These are phyloP conservation scores for Durio zibethinus DNA, from an alignment of 345 rosid genomes.

Conservation along the genomic window DNA sequence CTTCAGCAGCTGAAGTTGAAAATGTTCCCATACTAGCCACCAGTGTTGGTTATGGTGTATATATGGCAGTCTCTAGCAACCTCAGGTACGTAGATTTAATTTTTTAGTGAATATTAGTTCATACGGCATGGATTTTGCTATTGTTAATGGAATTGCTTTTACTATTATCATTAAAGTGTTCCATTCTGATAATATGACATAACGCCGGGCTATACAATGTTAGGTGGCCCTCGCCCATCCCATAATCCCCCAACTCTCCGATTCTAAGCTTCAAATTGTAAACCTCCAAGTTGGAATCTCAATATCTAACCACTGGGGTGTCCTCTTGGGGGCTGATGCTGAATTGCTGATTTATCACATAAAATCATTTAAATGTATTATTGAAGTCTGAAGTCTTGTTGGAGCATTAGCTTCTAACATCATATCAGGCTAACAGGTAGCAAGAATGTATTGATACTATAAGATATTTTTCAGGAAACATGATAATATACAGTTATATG, in stretches of 20 bases:
- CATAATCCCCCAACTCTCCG: not conserved
- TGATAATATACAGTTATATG: too few relatives aligned
- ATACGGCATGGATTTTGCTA: not conserved
- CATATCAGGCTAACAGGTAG: not conserved
- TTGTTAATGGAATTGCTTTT: not conserved
- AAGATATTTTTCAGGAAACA: too few relatives aligned
- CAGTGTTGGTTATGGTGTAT: slow-evolving; percentile 84
- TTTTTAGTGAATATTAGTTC: not conserved
- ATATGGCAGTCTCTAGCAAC: slow-evolving; percentile 95
- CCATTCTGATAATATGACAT: not conserved
- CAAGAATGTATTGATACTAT: too few relatives aligned
- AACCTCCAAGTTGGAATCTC: not conserved
- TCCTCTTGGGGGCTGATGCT: not conserved
- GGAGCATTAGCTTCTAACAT: not conserved
- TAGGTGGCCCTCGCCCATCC: not conserved
- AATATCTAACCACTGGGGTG: not conserved
- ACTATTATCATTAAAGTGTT: not conserved
- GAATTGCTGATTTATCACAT: not conserved
- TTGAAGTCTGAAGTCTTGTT: not conserved
- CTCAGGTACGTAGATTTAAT: slow-evolving; percentile 56
- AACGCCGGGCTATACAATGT: not conserved
- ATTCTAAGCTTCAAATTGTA: not conserved
- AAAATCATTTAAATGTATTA: not conserved
- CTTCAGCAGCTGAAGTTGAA: slow-evolving; percentile 61
- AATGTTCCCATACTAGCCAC: slow-evolving; percentile 90